Percentiles rank a stretch among this genome's conserved stretches.
These are phyloP conservation scores for Calonectria hongkongensis DNA, from an alignment of 2,329 filamentous ascomycete species.

Conservation along the genomic window DNA sequence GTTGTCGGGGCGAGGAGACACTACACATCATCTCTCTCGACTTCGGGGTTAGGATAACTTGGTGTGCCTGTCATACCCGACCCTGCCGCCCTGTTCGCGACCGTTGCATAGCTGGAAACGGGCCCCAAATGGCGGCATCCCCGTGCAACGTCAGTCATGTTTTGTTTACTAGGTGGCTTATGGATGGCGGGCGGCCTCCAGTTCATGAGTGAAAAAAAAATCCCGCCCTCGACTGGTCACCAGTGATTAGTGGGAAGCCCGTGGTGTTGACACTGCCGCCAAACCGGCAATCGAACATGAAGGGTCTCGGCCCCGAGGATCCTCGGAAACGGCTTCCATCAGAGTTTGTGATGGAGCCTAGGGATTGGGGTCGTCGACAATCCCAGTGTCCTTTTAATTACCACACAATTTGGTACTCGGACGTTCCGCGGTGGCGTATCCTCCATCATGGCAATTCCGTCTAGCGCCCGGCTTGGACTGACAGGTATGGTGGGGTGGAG, in stretches of 20 bases:
- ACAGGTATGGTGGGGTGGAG: constrained; percentile 28
- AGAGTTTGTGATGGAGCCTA: constrained; percentile 1
- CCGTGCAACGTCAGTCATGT: constrained; percentile 27
- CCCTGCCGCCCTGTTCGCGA: background rate
- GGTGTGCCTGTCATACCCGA: constrained; percentile 32
- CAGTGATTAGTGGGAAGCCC: background rate
- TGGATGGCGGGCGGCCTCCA: constrained; percentile 20
- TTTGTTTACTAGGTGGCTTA: constrained; percentile 10
- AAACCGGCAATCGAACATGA: background rate
- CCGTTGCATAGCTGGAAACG: constrained; percentile 25
- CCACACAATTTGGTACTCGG: background rate
- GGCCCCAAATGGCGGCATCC: background rate
- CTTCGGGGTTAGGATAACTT: background rate
- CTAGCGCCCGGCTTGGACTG: constrained; percentile 34
- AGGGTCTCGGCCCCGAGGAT: constrained; percentile 21
- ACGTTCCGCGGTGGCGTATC: constrained; percentile 19
- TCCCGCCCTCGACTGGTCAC: background rate
- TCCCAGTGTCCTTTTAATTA: background rate
- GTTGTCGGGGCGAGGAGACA: constrained; percentile 32
- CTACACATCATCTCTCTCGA: constrained; percentile 18
- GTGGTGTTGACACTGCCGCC: background rate
- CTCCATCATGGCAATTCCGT: constrained; percentile 25
- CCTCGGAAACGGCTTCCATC: constrained; percentile 16
- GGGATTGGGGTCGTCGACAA: background rate
- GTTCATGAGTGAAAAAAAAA: constrained; percentile 5